Evolutionary conservation across 2,329 filamentous ascomycete genomes (phyloP).

Genomic region (Thielaviopsis ethacetica): DNA sequence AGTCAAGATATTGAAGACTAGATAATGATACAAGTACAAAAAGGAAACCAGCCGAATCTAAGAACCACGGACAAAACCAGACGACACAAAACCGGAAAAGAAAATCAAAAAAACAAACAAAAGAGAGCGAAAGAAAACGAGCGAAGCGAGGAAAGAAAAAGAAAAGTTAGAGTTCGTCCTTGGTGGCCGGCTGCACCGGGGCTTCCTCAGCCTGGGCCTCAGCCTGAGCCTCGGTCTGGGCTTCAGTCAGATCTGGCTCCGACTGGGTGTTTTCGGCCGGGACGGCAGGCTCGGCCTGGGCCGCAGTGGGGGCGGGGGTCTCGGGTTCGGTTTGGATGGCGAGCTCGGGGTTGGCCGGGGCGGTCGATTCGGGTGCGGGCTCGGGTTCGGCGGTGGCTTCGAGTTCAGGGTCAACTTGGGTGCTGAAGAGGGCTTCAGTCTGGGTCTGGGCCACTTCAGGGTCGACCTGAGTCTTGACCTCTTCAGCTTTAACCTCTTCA

Average conservation of each 20-base stretch:
- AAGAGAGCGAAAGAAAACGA: neutral
- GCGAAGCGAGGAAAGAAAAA: neutral
- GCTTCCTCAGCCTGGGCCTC: slow-evolving; percentile 10
- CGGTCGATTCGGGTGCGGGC: too few relatives aligned
- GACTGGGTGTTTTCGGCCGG: neutral
- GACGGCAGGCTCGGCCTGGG: neutral
- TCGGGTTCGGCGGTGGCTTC: too few relatives aligned
- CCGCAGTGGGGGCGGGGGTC: neutral
- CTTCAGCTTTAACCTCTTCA: slow-evolving; percentile 15
- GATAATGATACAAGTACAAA: neutral
- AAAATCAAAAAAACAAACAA: neutral
- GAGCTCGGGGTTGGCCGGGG: too few relatives aligned
- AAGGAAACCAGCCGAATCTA: neutral
- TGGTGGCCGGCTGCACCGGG: neutral
- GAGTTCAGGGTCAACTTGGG: slow-evolving; percentile 13
- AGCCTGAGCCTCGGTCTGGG: neutral
- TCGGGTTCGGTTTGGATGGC: neutral
- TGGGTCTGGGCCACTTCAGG: slow-evolving; percentile 16
- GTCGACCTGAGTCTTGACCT: slow-evolving; percentile 13
- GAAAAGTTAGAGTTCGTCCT: slow-evolving; percentile 5
- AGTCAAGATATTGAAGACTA: neutral
- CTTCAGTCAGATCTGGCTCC: neutral
- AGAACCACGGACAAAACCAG: neutral
- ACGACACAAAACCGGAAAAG: neutral
- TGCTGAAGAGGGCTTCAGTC: slow-evolving; percentile 13